Evolutionary conservation across 345 rosid genomes (phyloP).

Genomic region (Noccaea caerulescens): DNA sequence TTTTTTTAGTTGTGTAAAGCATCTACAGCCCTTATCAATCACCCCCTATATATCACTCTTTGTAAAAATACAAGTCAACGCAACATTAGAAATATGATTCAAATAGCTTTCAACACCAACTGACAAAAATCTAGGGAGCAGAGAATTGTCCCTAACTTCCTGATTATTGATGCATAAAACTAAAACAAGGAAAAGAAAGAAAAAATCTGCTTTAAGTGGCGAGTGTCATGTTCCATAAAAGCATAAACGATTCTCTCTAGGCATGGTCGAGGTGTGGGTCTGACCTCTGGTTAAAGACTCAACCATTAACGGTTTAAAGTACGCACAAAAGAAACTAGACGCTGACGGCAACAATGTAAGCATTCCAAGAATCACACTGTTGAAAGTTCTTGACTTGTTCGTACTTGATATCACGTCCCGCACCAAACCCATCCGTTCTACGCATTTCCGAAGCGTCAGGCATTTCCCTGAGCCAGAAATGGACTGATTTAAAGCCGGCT

Average conservation of each 20-base stretch:
- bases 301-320: background rate
- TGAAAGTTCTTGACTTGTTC: slow-evolving; percentile 71
- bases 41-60: too few relatives aligned
- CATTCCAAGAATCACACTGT: slow-evolving; percentile 92
- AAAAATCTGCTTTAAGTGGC: background rate
- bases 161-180: too few relatives aligned
- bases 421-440: slow-evolving; percentile 72
- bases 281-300: background rate
- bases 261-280: background rate
- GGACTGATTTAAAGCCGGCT: slow-evolving; percentile 80
- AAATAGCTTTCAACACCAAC: too few relatives aligned
- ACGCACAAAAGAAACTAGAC: slow-evolving; percentile 20
- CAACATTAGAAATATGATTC: too few relatives aligned
- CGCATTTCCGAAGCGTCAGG: slow-evolving; percentile 66
- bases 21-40: too few relatives aligned
- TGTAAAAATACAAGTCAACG: too few relatives aligned
- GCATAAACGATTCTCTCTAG: background rate
- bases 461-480: slow-evolving; percentile 87
- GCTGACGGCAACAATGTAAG: slow-evolving; percentile 72
- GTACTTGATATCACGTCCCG: slow-evolving; percentile 64
- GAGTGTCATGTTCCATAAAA: background rate
- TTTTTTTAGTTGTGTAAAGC: too few relatives aligned
- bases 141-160: too few relatives aligned
- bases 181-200: too few relatives aligned
- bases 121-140: too few relatives aligned